Conservation (phyloP, 208 protist species). For the Acanthamoeba castellanii region DNA sequence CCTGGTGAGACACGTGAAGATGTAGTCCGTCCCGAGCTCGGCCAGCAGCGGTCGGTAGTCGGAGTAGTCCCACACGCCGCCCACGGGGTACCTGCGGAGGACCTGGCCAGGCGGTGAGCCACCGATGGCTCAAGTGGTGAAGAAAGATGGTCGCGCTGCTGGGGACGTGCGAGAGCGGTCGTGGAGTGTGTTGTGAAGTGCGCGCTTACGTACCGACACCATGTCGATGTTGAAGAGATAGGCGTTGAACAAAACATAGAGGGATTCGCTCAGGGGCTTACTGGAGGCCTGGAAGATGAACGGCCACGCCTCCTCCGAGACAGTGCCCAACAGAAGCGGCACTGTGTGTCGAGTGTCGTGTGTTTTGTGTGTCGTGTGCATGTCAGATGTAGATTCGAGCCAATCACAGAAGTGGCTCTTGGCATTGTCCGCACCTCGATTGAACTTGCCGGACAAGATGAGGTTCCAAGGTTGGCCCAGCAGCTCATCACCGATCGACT, state of each 20-base stretch:
- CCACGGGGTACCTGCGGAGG: background rate
- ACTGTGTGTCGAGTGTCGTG: background rate
- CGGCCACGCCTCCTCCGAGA: constrained; percentile 60
- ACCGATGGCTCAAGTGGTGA: background rate
- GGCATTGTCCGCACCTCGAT: background rate
- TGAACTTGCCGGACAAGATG: constrained; percentile 54
- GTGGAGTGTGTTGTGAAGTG: background rate
- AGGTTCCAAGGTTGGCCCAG: constrained; percentile 62
- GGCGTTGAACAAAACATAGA: constrained; percentile 24
- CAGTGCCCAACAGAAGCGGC: constrained; percentile 75
- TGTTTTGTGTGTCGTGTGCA: background rate
- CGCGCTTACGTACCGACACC: background rate
- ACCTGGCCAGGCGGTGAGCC: constrained; percentile 6
- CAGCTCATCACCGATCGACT: constrained; percentile 61
- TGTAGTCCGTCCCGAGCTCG: constrained; percentile 73
- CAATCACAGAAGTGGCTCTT: background rate
- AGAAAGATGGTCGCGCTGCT: background rate
- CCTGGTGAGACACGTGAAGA: constrained; percentile 76
- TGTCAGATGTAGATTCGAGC: background rate
- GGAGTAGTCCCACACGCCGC: background rate
- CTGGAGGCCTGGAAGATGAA: constrained; percentile 73
- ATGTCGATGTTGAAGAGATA: constrained; percentile 65
- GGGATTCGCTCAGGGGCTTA: constrained; percentile 8
- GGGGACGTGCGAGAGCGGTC: background rate
- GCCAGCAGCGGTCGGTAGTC: constrained; percentile 74